These are phyloP conservation scores for Alternaria conjuncta DNA, from an alignment of 2,329 filamentous ascomycete genomes.

Conservation along the genomic window DNA sequence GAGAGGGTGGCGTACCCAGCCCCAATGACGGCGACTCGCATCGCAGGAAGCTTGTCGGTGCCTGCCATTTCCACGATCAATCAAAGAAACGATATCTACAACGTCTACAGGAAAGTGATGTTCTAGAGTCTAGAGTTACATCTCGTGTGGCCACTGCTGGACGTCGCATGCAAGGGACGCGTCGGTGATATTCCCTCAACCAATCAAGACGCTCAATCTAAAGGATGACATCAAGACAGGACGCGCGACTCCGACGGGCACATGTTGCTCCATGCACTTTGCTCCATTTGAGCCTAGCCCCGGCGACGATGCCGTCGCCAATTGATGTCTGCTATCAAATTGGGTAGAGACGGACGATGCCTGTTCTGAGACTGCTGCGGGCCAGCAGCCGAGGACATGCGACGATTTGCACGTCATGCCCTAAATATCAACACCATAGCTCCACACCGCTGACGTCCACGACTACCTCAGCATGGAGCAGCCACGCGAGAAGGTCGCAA, in stretches of 20 bases:
- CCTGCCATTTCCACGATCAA: constrained; percentile 8
- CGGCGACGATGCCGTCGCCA: not conserved
- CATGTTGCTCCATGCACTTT: not conserved
- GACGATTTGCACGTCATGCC: not conserved
- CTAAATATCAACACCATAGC: not conserved
- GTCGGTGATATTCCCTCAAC: not conserved
- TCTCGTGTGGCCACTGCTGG: not conserved
- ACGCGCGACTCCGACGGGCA: not conserved
- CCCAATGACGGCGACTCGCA: constrained; percentile 39
- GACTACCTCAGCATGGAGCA: constrained; percentile 9
- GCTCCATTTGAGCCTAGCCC: not conserved
- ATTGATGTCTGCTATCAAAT: not conserved
- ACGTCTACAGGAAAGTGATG: not conserved
- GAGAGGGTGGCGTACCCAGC: constrained; percentile 28
- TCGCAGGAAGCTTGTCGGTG: constrained; percentile 22
- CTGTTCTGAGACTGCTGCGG: not conserved
- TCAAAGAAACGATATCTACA: not conserved
- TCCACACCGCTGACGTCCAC: not conserved
- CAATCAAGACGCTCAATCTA: not conserved
- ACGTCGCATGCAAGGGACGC: not conserved
- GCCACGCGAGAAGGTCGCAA: constrained; percentile 44
- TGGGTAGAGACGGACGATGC: not conserved
- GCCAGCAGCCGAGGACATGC: not conserved
- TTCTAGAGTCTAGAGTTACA: not conserved
- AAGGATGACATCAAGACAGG: not conserved